Percentiles rank a stretch among this genome's conserved stretches.
Conservation (phyloP, 345 rosid genomes). For the Aethionema arabicum region DNA sequence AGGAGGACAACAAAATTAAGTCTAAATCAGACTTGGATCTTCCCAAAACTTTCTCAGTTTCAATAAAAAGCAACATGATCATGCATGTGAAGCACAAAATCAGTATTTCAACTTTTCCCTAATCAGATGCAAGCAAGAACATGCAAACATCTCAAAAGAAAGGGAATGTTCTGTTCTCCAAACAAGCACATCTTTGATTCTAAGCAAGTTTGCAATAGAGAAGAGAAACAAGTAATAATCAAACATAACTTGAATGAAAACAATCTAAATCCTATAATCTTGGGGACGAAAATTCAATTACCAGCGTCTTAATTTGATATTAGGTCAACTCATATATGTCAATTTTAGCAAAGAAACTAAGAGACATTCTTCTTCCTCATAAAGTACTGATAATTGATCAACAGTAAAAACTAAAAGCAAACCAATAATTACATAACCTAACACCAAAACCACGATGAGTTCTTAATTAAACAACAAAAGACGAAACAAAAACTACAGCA, state of each 20-base stretch:
- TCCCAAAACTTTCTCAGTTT: background rate
- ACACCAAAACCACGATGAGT: slow-evolving; percentile 1
- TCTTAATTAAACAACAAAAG: background rate
- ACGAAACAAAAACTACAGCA: slow-evolving; percentile 3
- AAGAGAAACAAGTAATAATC: background rate
- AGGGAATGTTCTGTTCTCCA: no score
- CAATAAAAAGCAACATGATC: slow-evolving; percentile 7
- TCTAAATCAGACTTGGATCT: background rate
- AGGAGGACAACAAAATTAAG: background rate
- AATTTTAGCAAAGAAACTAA: slow-evolving; percentile 4
- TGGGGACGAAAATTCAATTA: slow-evolving; percentile 10
- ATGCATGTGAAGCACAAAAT: background rate
- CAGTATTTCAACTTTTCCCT: background rate
- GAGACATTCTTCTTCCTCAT: background rate
- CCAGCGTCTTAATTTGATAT: background rate
- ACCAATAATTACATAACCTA: background rate
- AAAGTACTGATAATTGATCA: slow-evolving; percentile 15
- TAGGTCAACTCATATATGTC: slow-evolving; percentile 2
- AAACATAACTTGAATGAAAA: background rate
- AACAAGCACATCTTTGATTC: background rate
- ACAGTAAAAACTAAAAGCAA: background rate
- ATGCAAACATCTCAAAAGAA: slow-evolving; percentile 7
- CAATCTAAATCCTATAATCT: background rate
- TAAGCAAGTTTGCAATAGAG: background rate
- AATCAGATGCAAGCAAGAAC: background rate